A percentile compares a stretch with the other conserved stretches of the same genome.
Conservation (phyloP, 352 stramenopile species). For the Phytophthora multivora region DNA sequence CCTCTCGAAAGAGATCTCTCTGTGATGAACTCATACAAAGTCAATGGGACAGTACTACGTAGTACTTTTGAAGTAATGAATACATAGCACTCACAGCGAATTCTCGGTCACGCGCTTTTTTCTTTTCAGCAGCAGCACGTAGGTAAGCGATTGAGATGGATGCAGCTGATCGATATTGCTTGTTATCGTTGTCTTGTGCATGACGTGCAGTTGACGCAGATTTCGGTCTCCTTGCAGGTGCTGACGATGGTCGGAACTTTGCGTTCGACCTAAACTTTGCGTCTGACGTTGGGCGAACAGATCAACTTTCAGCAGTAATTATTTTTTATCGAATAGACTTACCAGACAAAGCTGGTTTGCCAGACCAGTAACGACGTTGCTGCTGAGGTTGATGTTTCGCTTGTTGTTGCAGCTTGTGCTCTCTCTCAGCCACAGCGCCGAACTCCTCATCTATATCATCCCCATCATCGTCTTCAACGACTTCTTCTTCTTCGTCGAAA, state of each 20-base stretch:
- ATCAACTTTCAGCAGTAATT: neutral
- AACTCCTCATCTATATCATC: conserved; percentile 40
- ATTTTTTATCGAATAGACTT: neutral
- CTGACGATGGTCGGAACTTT: conserved; percentile 61
- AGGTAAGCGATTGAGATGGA: conserved; percentile 67
- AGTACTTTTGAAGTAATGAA: too few relatives aligned
- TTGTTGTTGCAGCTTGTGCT: conserved; percentile 21
- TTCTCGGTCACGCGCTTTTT: conserved; percentile 65
- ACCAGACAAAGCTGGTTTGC: conserved; percentile 15
- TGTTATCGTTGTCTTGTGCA: conserved; percentile 18
- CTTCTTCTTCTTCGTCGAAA: conserved; percentile 29
- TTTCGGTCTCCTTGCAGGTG: conserved; percentile 49
- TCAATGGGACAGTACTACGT: too few relatives aligned
- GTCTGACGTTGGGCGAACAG: neutral
- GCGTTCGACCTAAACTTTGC: conserved; percentile 15
- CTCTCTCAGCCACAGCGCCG: conserved; percentile 35
- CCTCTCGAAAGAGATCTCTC: conserved; percentile 63
- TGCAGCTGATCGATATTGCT: conserved; percentile 21
- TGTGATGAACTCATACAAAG: conserved; percentile 7
- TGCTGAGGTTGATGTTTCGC: conserved; percentile 8
- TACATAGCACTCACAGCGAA: conserved; percentile 61
- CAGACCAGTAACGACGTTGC: conserved; percentile 18
- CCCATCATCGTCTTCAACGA: conserved; percentile 45
- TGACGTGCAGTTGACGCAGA: conserved; percentile 2
- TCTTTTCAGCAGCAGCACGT: conserved; percentile 61